These are phyloP conservation scores for Coniella lustricola DNA, from an alignment of 2,329 filamentous ascomycete genomes.

Conservation along the genomic window DNA sequence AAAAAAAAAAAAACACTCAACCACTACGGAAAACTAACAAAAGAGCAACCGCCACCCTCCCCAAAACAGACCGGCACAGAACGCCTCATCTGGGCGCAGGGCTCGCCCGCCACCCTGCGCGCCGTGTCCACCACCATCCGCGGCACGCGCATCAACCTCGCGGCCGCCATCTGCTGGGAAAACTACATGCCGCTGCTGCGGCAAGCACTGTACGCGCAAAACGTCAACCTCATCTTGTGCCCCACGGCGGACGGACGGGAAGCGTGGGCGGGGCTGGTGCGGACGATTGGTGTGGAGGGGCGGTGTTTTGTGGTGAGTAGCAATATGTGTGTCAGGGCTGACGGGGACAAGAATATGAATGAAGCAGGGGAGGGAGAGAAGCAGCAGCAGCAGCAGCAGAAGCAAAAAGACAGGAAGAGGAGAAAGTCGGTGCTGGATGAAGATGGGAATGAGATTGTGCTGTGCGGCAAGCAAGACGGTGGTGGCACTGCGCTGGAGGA, in stretches of 20 bases:
- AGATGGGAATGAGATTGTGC: constrained; percentile 37
- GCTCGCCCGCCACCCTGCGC: constrained; percentile 67
- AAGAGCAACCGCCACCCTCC: not conserved
- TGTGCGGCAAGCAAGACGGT: constrained; percentile 23
- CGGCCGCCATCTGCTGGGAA: constrained; percentile 91
- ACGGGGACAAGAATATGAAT: constrained; percentile 44
- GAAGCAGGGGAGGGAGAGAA: constrained; percentile 29
- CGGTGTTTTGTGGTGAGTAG: constrained; percentile 78
- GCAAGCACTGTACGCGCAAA: constrained; percentile 78
- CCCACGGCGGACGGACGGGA: constrained; percentile 82
- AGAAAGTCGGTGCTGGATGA: constrained; percentile 22
- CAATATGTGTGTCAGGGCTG: constrained; percentile 69
- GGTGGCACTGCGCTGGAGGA: not conserved
- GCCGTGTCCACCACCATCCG: constrained; percentile 75
- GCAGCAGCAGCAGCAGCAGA: constrained; percentile 27
- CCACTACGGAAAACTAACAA: no score
- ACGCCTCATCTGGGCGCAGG: constrained; percentile 83
- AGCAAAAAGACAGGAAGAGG: constrained; percentile 10
- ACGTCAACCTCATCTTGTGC: constrained; percentile 84
- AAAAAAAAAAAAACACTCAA: constrained; percentile 7
- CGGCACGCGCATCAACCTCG: constrained; percentile 72
- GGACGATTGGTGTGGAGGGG: constrained; percentile 73
- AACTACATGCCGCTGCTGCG: constrained; percentile 90
- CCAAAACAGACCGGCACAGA: constrained; percentile 63
- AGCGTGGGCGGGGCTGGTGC: constrained; percentile 76